Evolutionary conservation across 306 rosid genomes (phyloP), one percentile per base, ranked within the genome.

Genomic region (Boehmeria nivea): DNA sequence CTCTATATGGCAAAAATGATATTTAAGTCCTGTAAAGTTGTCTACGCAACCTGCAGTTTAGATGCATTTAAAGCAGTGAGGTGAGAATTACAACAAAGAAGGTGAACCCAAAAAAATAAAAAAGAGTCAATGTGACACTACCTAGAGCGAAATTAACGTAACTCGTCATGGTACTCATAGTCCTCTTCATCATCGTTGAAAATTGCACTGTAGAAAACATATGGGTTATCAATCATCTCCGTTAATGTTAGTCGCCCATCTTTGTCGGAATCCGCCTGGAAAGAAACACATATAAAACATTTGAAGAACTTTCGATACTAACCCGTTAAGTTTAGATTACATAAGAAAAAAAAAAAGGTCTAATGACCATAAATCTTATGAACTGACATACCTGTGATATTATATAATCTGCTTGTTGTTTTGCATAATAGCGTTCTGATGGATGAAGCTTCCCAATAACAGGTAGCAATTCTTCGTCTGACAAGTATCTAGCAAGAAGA

Each of bases 221-320:
- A 91, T 2, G 99, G 99, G 71, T 75, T 83, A 52, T 87, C 96
- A 16, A 91, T 81, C 99, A 93, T 93, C 87, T 93, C 99, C 23
- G 65, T 16, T 94, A 85, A 69, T 33, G 81, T 75, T 24, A 91
- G 84, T 25, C 84, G 94, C 47, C 96, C 89, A 57, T 93, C 99
- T 73, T 91, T 87, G 76, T 93, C 78, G n/a, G 28, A 45, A 51
- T 93, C 99, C 7, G 99, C 96, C 99, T 87, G 86, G 60, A 50
- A 43, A 6, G 19, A 16, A 57, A 21, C 36, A 31, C 9, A 31
- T 6, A 4, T 31, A 10, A 31, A 31, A 31, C 9, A 10, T 31
- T 4, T 31, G 36, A 31, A 31, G 36, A 31, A 31, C 36, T 31
- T 10, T 10, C 9, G 36, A 31, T 4, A 4, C 5, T 31, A 31